Base-by-base conservation (phyloP, 116 monocot genomes). In the Phalaenopsis hybrid region DNA sequence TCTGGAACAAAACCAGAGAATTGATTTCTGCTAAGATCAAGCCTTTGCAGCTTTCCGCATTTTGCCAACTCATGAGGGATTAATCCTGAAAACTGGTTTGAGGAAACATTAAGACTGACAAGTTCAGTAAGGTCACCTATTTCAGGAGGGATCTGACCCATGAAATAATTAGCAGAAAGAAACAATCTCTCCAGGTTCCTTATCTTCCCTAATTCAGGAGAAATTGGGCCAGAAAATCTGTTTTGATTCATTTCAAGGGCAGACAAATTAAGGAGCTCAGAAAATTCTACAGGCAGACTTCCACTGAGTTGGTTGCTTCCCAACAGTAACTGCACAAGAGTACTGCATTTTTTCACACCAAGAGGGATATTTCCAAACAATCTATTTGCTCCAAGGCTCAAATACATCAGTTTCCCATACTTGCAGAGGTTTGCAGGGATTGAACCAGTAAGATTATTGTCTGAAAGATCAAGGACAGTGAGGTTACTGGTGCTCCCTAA, bases 191-290 rank as follows among this genome's bases (percentile, higher is more conserved):
- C 86, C 1, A 95, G 83, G 41, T 75, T 89, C 67, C 77, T 89
- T 44, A 94, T 85, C 78, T 87, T 92, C 44, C 93, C 93, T 25
- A 95, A 90, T 50, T 95, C 91, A 50, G 90, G 86, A 61, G 87
- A 57, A 55, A 96, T 90, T 16, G 88, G 93, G 6, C 95, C 95
- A 16, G 88, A 87, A 80, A 95, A 93, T 15, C 83, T 79, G 84
- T 96, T 96, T 8, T 86, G 84, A 48, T 89, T 83, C 85, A 96
- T 81, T 44, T 93, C 93, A 11, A 96, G n/a, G 74, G 93, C 78
- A 48, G 90, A 82, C 8, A 96, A 73, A 76, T 93, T 91, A 44
- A 28, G 45, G 20, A 93, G 87, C 44, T 70, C 78, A 21, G 87
- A 91, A 28, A 96, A 79, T 63, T 96, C 95, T 15, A 87, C 6